Conservation (phyloP, 148 eudicot genomes). For the Hydrangea macrophylla region DNA sequence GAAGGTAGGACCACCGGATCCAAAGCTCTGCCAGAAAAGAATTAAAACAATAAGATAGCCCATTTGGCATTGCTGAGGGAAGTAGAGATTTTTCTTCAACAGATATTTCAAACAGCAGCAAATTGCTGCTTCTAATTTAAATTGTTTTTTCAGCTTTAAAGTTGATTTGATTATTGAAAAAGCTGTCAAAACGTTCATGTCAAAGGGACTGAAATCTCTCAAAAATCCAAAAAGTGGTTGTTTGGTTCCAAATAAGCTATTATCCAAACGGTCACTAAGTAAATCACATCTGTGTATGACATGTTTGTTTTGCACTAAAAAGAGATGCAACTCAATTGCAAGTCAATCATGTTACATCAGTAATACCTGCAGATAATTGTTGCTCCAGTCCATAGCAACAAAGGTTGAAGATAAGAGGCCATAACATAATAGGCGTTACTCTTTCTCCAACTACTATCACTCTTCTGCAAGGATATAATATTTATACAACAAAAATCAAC, state of each 20-base stretch:
- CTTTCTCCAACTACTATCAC: constrained; percentile 73
- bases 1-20: constrained; percentile 77
- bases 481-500: not conserved
- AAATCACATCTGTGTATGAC: not conserved
- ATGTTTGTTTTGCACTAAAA: not conserved
- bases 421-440: constrained; percentile 64
- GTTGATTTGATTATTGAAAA: too few species aligned
- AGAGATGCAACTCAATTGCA: not conserved
- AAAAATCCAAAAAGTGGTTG: too few species aligned
- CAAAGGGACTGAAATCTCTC: too few species aligned
- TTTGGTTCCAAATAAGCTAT: too few species aligned
- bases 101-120: too few species aligned
- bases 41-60: too few species aligned
- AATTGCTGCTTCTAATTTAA: too few species aligned
- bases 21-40: constrained; percentile 59
- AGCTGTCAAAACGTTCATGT: too few species aligned
- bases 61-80: too few species aligned
- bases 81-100: too few species aligned
- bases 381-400: constrained; percentile 84
- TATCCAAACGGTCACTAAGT: too few species aligned
- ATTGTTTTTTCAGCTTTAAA: too few species aligned
- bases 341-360: constrained; percentile 3
- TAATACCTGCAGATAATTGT: constrained; percentile 79
- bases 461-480: constrained; percentile 52
- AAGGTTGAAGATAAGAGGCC: constrained; percentile 82